Evolutionary conservation across 164 flowering plant genomes (phyloP).

Genomic region (Stephania yunnanensis): DNA sequence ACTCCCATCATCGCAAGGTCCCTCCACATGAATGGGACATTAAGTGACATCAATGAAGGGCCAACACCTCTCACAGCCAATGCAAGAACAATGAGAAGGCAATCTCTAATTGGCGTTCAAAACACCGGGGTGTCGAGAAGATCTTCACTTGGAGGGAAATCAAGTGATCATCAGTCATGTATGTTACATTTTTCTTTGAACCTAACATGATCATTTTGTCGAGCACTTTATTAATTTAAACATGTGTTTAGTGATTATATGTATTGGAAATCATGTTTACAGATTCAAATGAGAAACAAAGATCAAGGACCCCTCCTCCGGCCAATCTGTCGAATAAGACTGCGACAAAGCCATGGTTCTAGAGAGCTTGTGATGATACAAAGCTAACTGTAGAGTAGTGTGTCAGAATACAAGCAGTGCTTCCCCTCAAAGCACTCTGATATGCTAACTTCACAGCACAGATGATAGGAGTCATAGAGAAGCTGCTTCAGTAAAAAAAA

Average conservation of each 20-base stretch:
- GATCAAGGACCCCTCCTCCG: slow-evolving; percentile 65
- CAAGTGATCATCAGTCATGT: slow-evolving; percentile 29
- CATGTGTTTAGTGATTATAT: not conserved
- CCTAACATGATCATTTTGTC: not conserved
- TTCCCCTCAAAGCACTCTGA: slow-evolving; percentile 25
- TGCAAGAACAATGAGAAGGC: slow-evolving; percentile 47
- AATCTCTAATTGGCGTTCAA: slow-evolving; percentile 64
- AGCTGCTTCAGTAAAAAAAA: not conserved
- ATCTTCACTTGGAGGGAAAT: slow-evolving; percentile 73
- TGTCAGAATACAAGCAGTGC: slow-evolving; percentile 9
- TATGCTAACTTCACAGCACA: not conserved
- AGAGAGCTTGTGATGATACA: slow-evolving; percentile 3
- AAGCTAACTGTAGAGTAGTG: not conserved
- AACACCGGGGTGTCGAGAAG: slow-evolving; percentile 39
- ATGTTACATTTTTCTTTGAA: slow-evolving; percentile 15
- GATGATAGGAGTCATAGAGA: not conserved
- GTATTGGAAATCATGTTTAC: slow-evolving; percentile 4
- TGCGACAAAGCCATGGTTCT: slow-evolving; percentile 41
- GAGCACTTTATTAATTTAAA: not conserved
- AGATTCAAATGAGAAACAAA: slow-evolving; percentile 39
- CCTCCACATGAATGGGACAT: slow-evolving; percentile 21
- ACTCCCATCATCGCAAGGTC: slow-evolving; percentile 20
- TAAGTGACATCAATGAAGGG: slow-evolving; percentile 13
- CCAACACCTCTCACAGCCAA: slow-evolving; percentile 44
- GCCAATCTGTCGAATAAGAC: slow-evolving; percentile 31